phyloP scores from a whole-genome alignment of 1,284 basidiomycete genomes.

The Garcileccinum viscosum region DNA sequence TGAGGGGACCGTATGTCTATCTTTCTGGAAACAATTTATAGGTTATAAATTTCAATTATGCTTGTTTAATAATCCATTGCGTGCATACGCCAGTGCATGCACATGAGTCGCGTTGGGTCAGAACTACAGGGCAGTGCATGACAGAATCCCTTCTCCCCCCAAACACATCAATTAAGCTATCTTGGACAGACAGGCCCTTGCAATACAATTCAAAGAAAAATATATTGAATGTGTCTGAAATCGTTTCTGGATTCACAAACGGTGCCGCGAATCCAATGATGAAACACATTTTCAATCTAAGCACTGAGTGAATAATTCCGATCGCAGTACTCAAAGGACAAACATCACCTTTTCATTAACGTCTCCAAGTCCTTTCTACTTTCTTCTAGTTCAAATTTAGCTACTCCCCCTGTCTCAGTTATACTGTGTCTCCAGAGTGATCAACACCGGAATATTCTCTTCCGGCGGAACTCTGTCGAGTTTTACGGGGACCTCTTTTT shows the following conservation, averaged over 20 bases:
- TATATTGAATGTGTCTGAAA: background rate
- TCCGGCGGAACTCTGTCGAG: background rate
- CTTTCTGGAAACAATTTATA: background rate
- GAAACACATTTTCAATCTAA: slow-evolving; percentile 5
- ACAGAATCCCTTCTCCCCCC: slow-evolving; percentile 1
- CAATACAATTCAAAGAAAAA: slow-evolving; percentile 7
- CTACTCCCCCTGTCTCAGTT: background rate
- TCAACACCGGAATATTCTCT: background rate
- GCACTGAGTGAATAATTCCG: slow-evolving; percentile 9
- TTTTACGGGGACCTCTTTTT: background rate
- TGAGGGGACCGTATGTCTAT: slow-evolving; percentile 5
- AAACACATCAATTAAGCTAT: background rate
- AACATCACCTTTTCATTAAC: background rate
- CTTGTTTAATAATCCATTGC: background rate
- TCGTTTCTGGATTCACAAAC: background rate
- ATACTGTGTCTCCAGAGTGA: background rate
- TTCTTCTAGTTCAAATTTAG: background rate
- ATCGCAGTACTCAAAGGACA: background rate
- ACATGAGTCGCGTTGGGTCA: slow-evolving; percentile 1
- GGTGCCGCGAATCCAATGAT: background rate
- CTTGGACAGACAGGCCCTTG: background rate
- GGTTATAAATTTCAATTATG: background rate
- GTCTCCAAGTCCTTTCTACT: background rate
- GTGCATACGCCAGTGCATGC: background rate
- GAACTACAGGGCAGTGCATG: background rate